These are phyloP conservation scores for Conidiobolus incongruus DNA, from an alignment of 371 early-diverging fungal genomes.

Conservation along the genomic window DNA sequence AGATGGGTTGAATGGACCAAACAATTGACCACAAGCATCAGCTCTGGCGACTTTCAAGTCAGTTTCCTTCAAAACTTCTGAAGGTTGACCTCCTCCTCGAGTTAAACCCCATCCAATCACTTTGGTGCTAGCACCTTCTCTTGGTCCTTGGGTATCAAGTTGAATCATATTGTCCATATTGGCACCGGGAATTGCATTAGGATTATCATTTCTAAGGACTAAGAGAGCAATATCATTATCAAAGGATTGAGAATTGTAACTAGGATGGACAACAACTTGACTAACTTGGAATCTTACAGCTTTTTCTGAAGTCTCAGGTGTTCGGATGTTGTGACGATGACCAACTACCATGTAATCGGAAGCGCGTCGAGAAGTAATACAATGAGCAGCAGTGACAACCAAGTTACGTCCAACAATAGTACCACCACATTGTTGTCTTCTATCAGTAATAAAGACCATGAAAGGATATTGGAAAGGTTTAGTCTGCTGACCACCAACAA, in stretches of 20 bases:
- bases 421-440: not conserved
- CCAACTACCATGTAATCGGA: no score
- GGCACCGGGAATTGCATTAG: no score
- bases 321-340: no score
- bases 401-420: not conserved
- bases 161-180: not conserved
- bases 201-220: not conserved
- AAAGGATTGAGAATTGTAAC: not conserved
- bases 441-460: not conserved
- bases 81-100: not conserved
- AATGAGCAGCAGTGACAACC: conserved; percentile 1
- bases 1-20: not conserved
- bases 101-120: conserved; percentile 1
- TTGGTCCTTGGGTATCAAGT: not conserved
- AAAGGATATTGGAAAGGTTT: not conserved
- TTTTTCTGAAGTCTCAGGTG: no score
- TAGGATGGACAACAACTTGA: not conserved
- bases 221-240: not conserved
- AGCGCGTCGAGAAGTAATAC: no score
- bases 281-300: not conserved
- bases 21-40: not conserved
- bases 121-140: not conserved
- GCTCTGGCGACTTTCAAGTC: not conserved
- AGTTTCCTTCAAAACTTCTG: not conserved
- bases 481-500: not conserved